A percentile compares a stretch with the other conserved stretches of the same genome.
Evolutionary conservation across 1,139 yeast species (phyloP).

Genomic region (Blastobotrys arbuscula): DNA sequence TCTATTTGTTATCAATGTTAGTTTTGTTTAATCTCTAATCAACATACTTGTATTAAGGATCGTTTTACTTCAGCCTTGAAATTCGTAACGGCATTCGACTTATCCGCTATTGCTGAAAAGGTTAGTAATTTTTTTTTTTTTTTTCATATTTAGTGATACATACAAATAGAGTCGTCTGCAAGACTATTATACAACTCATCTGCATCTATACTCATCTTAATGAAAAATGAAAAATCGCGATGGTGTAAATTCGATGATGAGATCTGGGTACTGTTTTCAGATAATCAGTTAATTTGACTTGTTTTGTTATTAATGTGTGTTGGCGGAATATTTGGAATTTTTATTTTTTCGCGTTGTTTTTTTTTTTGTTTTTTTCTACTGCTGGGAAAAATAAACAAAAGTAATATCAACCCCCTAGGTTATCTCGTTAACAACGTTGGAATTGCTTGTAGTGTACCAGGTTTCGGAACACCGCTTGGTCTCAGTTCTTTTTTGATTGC

Average conservation of each 20-base stretch:
- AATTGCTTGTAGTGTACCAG: no score
- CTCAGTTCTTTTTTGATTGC: no score
- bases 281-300: no score
- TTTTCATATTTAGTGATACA: conserved; percentile 6
- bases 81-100: conserved; percentile 41
- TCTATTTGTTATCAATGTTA: background rate
- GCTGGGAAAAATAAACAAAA: no score
- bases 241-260: no score
- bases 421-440: no score
- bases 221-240: background rate
- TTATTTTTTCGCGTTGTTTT: background rate
- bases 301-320: no score
- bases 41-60: conserved; percentile 12
- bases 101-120: conserved; percentile 28
- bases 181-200: conserved; percentile 18
- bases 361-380: background rate
- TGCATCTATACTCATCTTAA: conserved; percentile 19
- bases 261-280: no score
- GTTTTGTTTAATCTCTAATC: background rate
- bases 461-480: no score
- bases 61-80: conserved; percentile 68
- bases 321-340: background rate
- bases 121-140: background rate
- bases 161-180: conserved; percentile 15
- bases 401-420: no score